phyloP scores from a whole-genome alignment of 495 filamentous ascomycete species.

The Cercophora scortea region DNA sequence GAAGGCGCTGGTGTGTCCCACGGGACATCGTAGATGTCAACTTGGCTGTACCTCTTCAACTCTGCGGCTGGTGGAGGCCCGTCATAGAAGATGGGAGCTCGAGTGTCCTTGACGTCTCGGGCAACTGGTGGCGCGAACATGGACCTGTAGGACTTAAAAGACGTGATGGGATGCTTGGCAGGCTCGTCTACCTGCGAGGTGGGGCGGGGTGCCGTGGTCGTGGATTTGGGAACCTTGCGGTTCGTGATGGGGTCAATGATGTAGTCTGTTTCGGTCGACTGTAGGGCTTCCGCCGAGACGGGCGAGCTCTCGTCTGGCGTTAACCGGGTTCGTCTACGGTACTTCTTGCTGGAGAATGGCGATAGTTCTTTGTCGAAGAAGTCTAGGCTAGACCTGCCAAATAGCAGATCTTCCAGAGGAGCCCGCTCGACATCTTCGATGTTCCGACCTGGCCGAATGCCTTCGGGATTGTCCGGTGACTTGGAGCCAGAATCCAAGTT shows the following conservation, averaged over 20 bases:
- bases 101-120: conserved; percentile 11
- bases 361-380: neutral
- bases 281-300: neutral
- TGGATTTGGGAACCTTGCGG: conserved; percentile 34
- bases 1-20: conserved; percentile 2
- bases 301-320: neutral
- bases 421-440: conserved; percentile 30
- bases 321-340: neutral
- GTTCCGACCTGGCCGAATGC: conserved; percentile 25
- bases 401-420: conserved; percentile 25
- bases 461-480: conserved; percentile 21
- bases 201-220: no score
- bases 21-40: conserved; percentile 21
- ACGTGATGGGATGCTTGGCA: conserved; percentile 20
- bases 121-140: conserved; percentile 23
- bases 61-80: conserved; percentile 28
- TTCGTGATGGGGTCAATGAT: conserved; percentile 56
- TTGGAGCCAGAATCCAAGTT: conserved; percentile 2
- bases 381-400: conserved; percentile 6
- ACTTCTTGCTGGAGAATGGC: conserved; percentile 3
- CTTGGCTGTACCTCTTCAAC: conserved; percentile 27
- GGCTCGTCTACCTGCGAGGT: no score
- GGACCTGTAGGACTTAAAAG: conserved; percentile 30
- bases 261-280: conserved; percentile 24
- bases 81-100: conserved; percentile 22